Base-by-base conservation (phyloP, 306 rosid genomes). In the Cotoneaster glaucophyllus region DNA sequence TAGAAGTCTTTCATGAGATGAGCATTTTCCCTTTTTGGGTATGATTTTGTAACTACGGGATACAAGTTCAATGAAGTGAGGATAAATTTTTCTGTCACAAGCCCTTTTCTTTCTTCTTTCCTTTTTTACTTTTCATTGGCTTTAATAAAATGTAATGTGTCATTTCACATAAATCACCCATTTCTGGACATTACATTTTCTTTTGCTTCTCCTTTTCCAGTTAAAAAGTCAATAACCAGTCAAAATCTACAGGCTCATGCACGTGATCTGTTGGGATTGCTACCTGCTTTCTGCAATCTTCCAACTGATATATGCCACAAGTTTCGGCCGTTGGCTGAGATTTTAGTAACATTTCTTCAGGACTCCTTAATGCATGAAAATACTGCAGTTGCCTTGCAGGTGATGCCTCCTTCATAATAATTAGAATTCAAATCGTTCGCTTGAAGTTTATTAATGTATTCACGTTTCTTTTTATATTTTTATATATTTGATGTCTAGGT, bases 251-350 rank as follows among this genome's bases (percentile, higher is more conserved):
- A 77, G 83, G 83, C 82, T 69, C 83, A 75, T 74, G 92, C 95
- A 45, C 69, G 80, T 77, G 90, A 85, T 56, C 85, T 95, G 43
- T 77, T 78, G 93, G 91, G 86, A 80, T 64, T 95, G 88, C 90
- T 95, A 58, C 97, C 96, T 77, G 85, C 92, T 74, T 95, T 94
- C 80, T 95, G 97, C 85, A 91, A 84, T 54, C 85, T 74, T 81
- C 91, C 98, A 58, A 86, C 88, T 63, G 98, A 95, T 84, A 84
- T 89, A 68, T 22, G 67, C 77, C 82, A 80, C 81, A 87, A 54
- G 75, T 71, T 89, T 76, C 71, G 81, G 68, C 62, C 77, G 69
- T 85, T 90, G 68, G 82, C 90, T 54, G 82, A 85, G 72, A 79
- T 80, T 67, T 82, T 92, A 48, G 43, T 85, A 82, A 84, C 81